Evolutionary conservation across 2,329 filamentous ascomycete genomes (phyloP).

Genomic region (Cercospora citrullina): DNA sequence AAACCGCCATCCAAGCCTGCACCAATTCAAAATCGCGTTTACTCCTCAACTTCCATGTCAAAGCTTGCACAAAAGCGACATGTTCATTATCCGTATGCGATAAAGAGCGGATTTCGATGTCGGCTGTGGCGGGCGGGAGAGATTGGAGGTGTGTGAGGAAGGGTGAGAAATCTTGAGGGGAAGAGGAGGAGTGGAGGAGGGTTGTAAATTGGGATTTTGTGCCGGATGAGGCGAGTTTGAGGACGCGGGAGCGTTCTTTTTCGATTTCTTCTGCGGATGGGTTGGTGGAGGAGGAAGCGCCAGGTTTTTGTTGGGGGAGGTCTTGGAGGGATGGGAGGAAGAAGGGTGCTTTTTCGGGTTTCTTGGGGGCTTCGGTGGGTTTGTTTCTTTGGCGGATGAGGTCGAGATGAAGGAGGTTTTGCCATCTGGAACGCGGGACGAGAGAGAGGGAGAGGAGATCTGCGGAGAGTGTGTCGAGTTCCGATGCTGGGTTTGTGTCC

Average conservation of each 20-base stretch:
- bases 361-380: slow-evolving; percentile 86
- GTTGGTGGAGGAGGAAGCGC: slow-evolving; percentile 20
- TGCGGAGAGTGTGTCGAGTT: slow-evolving; percentile 58
- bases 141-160: slow-evolving; percentile 79
- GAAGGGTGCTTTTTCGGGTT: slow-evolving; percentile 91
- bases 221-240: slow-evolving; percentile 29
- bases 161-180: slow-evolving; percentile 60
- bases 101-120: slow-evolving; percentile 86
- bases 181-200: slow-evolving; percentile 49
- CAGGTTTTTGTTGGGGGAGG: slow-evolving; percentile 19
- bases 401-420: slow-evolving; percentile 89
- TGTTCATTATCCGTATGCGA: slow-evolving; percentile 61
- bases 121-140: slow-evolving; percentile 79
- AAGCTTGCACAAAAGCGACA: slow-evolving; percentile 73
- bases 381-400: slow-evolving; percentile 90
- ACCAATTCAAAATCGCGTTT: slow-evolving; percentile 88
- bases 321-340: slow-evolving; percentile 73
- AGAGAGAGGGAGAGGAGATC: slow-evolving; percentile 87
- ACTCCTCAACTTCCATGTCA: slow-evolving; percentile 68
- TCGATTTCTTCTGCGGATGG: slow-evolving; percentile 36
- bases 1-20: slow-evolving; percentile 97
- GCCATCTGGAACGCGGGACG: slow-evolving; percentile 88
- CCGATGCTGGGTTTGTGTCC: slow-evolving; percentile 53
- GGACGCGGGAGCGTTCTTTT: slow-evolving; percentile 37
- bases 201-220: slow-evolving; percentile 45